Base-by-base conservation (phyloP, 257 asterid genomes). In the Petunia axillaris region DNA sequence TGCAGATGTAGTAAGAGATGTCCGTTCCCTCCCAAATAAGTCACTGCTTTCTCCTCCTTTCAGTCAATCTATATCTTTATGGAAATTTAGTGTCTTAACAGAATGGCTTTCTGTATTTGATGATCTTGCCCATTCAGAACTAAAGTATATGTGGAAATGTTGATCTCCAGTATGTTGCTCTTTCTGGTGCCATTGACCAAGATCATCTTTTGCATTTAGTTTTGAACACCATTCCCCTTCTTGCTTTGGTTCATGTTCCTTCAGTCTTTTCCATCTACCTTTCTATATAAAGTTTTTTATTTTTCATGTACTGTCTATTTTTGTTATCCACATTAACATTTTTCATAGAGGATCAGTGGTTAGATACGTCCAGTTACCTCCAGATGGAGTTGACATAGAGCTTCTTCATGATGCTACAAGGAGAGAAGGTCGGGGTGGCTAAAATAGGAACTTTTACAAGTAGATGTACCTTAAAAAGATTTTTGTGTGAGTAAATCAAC, bases 331-430 rank as follows among this genome's bases (percentile, higher is more conserved):
- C 59, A 70, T 46, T 10, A 25, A 46, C 43, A 71, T 46, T 71
- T 68, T 10, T 70, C 58, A n/a, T 95, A 87, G 99, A 82, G 99
- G 99, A 64, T 96, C 98, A 10, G 99, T 96, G 68, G 99, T 94
- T 65, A 86, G 99, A 85, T 96, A 91, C 48, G 99, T 96, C 64
- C 99, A 96, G 85, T 87, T 96, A 86, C 99, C 99, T 7, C 98
- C 98, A 0, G 99, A 96, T 75, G 99, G 99, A 81, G 98, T 95
- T 81, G 99, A 93, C 48, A 89, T 93, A 1, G 99, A 95, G 79
- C 89, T 95, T 70, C 98, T 95, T 68, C 99, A 95, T 70, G 99
- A 95, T 86, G 99, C 99, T 74, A 95, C 99, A 0, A 88, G 98
- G 88, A 90, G 98, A 87, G 98, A 95, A 86, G 98, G 98, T 83